Evolutionary conservation across 306 rosid genomes (phyloP), one percentile per base, ranked within the genome.

Genomic region (Carpinus viminea): DNA sequence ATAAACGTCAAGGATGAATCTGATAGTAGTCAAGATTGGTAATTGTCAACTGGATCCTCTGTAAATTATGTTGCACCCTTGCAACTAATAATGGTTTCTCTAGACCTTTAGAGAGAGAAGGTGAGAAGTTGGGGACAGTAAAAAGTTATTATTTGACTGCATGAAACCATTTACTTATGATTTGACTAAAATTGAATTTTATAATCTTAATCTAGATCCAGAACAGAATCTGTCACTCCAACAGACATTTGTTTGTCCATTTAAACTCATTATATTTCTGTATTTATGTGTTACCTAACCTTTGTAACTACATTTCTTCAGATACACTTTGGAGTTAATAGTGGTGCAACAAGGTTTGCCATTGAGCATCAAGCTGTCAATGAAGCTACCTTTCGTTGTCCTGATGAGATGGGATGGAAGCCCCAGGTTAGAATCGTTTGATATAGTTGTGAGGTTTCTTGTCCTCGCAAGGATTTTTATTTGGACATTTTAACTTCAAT

Each of bases 391-490:
- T 93, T 93, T 69, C 96, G 99, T 64, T 93, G 98, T 86, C 99
- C 97, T 51, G 99, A 95, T 87, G 98, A 95, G 83, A 64, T 91
- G 94, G 98, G 98, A 82, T 93, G 99, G 99, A 93, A 95, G 80
- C 99, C 99, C 43, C 96, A 90, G 98, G 98, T 92, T 45, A 73
- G 86, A 73, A 61, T 38, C 45, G 74, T 77, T 41, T 24, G 78
- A 15, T 3, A 47, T 34, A 20, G 9, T 36, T 4, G 24, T 24
- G 12, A 28, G 16, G 24, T 73, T 73, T 51, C 51, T 11, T 34
- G 16, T 73, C 41, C 65, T 53, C 17, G 41, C 46, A 28, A 60
- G 24, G 65, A 64, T 43, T 73, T 53, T 75, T 57, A 48, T 76
- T 72, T 45, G 24, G 69, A 43, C 69, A 62, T 51, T 76, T 26